Evolutionary conservation across 768 basidiomycete species (phyloP).

Genomic region (Trametes cingulata): DNA sequence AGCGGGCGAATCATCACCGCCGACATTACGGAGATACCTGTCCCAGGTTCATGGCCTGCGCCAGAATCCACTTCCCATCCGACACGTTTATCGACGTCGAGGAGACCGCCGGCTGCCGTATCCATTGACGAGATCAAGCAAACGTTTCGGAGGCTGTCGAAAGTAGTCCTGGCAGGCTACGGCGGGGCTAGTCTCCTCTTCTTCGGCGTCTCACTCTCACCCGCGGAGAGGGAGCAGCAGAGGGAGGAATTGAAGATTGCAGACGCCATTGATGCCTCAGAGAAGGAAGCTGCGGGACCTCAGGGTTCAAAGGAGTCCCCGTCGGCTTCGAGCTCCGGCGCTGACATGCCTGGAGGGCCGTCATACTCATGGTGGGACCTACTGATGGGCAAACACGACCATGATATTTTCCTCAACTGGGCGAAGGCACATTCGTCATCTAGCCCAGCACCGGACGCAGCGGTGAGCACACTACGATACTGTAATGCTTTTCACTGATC

Average conservation of each 20-base stretch:
- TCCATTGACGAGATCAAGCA: conserved; percentile 57
- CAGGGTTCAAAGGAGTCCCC: not conserved
- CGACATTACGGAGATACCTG: conserved; percentile 65
- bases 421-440: conserved; percentile 29
- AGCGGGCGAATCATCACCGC: conserved; percentile 76
- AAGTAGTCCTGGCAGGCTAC: conserved; percentile 83
- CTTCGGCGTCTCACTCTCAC: conserved; percentile 59
- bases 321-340: not conserved
- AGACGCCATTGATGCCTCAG: conserved; percentile 68
- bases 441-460: not conserved
- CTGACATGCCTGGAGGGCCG: conserved; percentile 12
- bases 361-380: conserved; percentile 84
- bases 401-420: conserved; percentile 77
- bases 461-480: not conserved
- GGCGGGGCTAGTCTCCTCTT: conserved; percentile 81
- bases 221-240: conserved; percentile 40
- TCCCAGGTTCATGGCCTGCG: conserved; percentile 5
- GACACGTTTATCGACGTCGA: not conserved
- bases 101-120: conserved; percentile 13
- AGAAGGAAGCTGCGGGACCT: conserved; percentile 50
- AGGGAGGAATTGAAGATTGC: conserved; percentile 64
- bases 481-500: not conserved
- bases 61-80: not conserved
- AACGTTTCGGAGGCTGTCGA: conserved; percentile 76
- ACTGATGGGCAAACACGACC: conserved; percentile 76